Conservation (phyloP, 768 basidiomycete genomes). For the Zangia roseola region DNA sequence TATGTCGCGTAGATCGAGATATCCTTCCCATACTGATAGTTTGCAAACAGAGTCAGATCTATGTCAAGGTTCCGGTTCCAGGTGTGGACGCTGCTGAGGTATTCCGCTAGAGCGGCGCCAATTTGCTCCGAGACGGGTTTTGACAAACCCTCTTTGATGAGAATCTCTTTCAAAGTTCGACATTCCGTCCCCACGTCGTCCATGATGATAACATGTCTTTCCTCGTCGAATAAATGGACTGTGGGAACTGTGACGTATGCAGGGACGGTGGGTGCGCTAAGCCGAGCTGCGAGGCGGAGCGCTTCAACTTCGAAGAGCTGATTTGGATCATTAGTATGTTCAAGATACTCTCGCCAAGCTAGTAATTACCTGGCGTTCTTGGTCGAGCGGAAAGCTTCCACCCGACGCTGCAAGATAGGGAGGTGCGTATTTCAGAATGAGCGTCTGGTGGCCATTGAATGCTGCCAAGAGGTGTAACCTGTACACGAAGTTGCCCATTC, state of each 20-base stretch:
- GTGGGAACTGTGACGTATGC: constrained; percentile 47
- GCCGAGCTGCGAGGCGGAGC: constrained; percentile 40
- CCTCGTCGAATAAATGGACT: constrained; percentile 50
- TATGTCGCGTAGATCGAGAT: constrained; percentile 45
- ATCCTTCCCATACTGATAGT: constrained; percentile 39
- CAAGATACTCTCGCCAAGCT: neutral
- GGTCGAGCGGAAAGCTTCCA: constrained; percentile 30
- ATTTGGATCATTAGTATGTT: constrained; percentile 30
- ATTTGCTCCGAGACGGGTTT: constrained; percentile 39
- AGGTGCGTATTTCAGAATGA: constrained; percentile 60
- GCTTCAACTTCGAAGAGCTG: constrained; percentile 48
- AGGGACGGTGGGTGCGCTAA: constrained; percentile 29
- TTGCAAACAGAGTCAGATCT: constrained; percentile 39
- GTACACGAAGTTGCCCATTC: constrained; percentile 55
- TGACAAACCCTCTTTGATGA: constrained; percentile 35
- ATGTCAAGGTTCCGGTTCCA: constrained; percentile 37
- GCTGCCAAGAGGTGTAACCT: constrained; percentile 45
- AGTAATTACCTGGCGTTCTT: constrained; percentile 52
- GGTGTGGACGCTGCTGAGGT: constrained; percentile 51
- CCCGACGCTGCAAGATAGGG: constrained; percentile 37
- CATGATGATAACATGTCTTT: constrained; percentile 55
- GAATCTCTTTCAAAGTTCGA: constrained; percentile 40
- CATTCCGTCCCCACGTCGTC: constrained; percentile 51
- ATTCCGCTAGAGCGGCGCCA: constrained; percentile 52
- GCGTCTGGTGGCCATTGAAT: constrained; percentile 42